Evolutionary conservation across 371 early-diverging fungal genomes (phyloP).

Genomic region (Mucor indicus): DNA sequence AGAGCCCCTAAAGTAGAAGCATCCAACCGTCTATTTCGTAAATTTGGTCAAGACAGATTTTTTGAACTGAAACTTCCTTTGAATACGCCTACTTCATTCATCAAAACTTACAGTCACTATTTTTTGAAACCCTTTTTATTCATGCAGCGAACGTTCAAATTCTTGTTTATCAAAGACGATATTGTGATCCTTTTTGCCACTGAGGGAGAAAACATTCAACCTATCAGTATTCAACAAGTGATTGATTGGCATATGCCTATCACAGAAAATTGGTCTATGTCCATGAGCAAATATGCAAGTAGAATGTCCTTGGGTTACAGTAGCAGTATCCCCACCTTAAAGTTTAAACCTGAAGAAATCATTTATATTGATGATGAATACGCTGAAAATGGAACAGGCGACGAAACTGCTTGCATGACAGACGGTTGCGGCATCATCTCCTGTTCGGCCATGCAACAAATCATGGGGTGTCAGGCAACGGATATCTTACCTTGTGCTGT

Average conservation of each 20-base stretch:
- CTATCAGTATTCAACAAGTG: conserved; percentile 28
- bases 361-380: conserved; percentile 31
- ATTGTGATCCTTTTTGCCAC: conserved; percentile 40
- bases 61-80: conserved; percentile 27
- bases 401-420: conserved; percentile 34
- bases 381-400: conserved; percentile 10
- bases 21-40: conserved; percentile 42
- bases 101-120: conserved; percentile 9
- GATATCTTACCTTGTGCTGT: conserved; percentile 43
- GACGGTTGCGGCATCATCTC: conserved; percentile 52
- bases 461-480: conserved; percentile 31
- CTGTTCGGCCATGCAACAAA: conserved; percentile 37
- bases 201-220: conserved; percentile 25
- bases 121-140: conserved; percentile 32
- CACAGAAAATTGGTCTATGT: conserved; percentile 35
- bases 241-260: conserved; percentile 48
- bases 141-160: conserved; percentile 33
- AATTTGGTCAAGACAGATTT: conserved; percentile 37
- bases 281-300: conserved; percentile 39
- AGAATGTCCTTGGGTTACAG: conserved; percentile 47
- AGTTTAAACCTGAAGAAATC: conserved; percentile 32
- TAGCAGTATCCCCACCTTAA: conserved; percentile 37
- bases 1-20: conserved; percentile 28
- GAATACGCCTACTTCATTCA: conserved; percentile 3
- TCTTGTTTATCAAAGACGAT: conserved; percentile 40